Evolutionary conservation across 371 early-diverging fungal species (phyloP).

Genomic region (Mucor circinelloides): DNA sequence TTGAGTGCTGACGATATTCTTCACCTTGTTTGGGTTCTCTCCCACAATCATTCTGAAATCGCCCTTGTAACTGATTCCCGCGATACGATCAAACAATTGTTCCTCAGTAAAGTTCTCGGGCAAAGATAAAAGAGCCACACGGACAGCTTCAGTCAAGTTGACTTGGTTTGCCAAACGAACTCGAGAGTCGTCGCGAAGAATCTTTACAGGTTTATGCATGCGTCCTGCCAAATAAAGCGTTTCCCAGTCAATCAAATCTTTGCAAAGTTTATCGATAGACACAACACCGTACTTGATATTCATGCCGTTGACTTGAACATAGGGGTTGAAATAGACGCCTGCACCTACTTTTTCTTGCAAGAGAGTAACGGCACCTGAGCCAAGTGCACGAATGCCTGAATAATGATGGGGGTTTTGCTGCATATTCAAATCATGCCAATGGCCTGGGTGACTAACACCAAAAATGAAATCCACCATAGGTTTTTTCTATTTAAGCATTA

Average conservation of each 20-base stretch:
- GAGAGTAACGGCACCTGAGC: constrained; percentile 70
- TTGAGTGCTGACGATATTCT: constrained; percentile 90
- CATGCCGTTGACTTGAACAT: constrained; percentile 83
- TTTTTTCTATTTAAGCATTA: constrained; percentile 38
- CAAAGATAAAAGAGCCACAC: constrained; percentile 82
- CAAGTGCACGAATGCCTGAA: constrained; percentile 71
- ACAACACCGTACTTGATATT: constrained; percentile 96
- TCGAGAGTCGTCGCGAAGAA: constrained; percentile 86
- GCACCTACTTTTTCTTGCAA: constrained; percentile 90
- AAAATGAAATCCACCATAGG: constrained; percentile 95
- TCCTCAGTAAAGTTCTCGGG: constrained; percentile 82
- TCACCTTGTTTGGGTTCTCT: constrained; percentile 94
- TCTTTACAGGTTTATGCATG: constrained; percentile 95
- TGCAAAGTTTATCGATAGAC: constrained; percentile 81
- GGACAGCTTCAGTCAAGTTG: constrained; percentile 85
- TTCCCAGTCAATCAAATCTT: constrained; percentile 93
- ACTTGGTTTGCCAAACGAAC: constrained; percentile 84
- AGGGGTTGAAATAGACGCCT: constrained; percentile 95
- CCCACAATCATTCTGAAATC: constrained; percentile 93
- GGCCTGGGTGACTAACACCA: constrained; percentile 94
- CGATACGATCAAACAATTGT: constrained; percentile 85
- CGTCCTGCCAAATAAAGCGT: constrained; percentile 95
- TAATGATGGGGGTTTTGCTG: constrained; percentile 91
- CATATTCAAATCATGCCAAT: constrained; percentile 96
- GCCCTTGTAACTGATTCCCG: constrained; percentile 87